Conservation (phyloP, 805 yeast species). For the Phaffomyces antillensis region DNA sequence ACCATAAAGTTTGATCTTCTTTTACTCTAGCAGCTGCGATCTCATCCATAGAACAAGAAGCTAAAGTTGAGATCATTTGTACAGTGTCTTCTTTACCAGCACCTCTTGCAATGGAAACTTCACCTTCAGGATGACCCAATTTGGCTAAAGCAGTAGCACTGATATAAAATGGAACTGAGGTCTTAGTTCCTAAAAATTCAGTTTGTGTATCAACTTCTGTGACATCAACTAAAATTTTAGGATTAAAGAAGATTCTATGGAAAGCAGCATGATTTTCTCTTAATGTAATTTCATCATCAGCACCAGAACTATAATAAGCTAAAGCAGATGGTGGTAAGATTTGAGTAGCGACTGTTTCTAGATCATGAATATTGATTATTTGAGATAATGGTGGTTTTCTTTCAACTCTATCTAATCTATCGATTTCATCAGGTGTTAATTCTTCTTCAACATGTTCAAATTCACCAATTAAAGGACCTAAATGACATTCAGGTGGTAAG, state of each 20-base stretch:
- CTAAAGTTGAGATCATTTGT: constrained; percentile 91
- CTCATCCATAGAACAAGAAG: constrained; percentile 84
- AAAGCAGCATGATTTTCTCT: constrained; percentile 89
- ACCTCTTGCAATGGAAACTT: constrained; percentile 76
- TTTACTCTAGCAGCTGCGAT: constrained; percentile 62
- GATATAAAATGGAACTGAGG: constrained; percentile 76
- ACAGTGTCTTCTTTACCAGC: constrained; percentile 63
- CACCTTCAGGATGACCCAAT: constrained; percentile 92
- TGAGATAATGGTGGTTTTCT: constrained; percentile 63
- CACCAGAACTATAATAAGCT: constrained; percentile 88
- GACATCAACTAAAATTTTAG: constrained; percentile 77
- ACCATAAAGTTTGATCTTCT: constrained; percentile 74
- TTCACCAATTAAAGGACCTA: constrained; percentile 46
- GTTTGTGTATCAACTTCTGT: constrained; percentile 62
- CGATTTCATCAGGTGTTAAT: constrained; percentile 30
- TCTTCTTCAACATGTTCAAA: constrained; percentile 31
- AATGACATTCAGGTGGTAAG: constrained; percentile 49
- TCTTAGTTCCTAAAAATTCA: constrained; percentile 63
- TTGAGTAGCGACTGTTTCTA: constrained; percentile 78
- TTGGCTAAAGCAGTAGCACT: constrained; percentile 91
- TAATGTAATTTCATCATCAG: constrained; percentile 87
- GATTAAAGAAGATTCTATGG: constrained; percentile 83
- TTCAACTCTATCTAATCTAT: constrained; percentile 34
- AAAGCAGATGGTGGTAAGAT: constrained; percentile 76
- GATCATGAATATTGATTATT: constrained; percentile 75